Percentiles rank a stretch among this genome's conserved stretches.
These are phyloP conservation scores for Paspalum notatum DNA, from an alignment of 176 grass and related monocot species.

Conservation along the genomic window DNA sequence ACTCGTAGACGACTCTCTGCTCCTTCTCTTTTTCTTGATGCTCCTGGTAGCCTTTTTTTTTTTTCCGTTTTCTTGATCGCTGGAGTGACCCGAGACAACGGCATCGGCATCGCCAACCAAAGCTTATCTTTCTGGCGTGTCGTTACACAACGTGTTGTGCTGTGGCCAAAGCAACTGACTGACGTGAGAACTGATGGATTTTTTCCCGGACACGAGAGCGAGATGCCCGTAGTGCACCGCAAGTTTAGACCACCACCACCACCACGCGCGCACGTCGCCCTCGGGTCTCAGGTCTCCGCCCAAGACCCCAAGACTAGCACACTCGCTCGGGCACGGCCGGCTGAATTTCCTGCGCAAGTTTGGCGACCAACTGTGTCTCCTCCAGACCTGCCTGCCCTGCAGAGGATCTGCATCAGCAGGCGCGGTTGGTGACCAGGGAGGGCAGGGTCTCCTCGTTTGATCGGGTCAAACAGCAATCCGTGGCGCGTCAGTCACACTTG, in stretches of 20 bases:
- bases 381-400: background rate
- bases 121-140: background rate
- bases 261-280: background rate
- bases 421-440: slow-evolving; percentile 27
- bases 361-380: slow-evolving; percentile 23
- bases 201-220: too few species aligned
- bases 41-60: too few species aligned
- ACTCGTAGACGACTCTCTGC: too few species aligned
- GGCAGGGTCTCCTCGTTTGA: background rate
- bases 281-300: background rate
- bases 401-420: background rate
- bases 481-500: background rate
- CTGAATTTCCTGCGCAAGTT: slow-evolving; percentile 16
- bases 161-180: background rate
- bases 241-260: background rate
- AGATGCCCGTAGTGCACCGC: background rate
- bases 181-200: too few species aligned
- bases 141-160: background rate
- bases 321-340: background rate
- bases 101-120: background rate
- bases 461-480: slow-evolving; percentile 15
- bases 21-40: too few species aligned
- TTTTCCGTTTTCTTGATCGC: background rate
- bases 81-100: background rate
- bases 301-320: background rate